phyloP scores from a whole-genome alignment of 2,329 filamentous ascomycete species.

The Arthrobotrys conoides region DNA sequence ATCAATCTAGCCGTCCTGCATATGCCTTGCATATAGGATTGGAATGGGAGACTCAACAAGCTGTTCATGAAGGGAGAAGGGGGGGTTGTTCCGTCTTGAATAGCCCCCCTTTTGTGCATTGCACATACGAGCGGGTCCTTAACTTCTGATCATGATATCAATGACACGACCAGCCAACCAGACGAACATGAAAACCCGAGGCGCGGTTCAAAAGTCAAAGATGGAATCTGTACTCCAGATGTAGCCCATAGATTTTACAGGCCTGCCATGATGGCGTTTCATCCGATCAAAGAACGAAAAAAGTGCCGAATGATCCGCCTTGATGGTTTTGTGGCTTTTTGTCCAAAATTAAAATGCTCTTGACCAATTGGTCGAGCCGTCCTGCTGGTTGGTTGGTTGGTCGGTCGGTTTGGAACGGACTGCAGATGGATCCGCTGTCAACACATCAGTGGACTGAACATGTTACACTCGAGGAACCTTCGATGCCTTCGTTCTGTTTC shows the following conservation, averaged over 20 bases:
- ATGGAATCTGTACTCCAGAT: slow-evolving; percentile 25
- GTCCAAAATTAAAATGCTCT: slow-evolving; percentile 4
- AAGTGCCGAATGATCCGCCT: slow-evolving; percentile 61
- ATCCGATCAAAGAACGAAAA: slow-evolving; percentile 46
- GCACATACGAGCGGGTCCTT: slow-evolving; percentile 4
- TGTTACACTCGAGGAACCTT: slow-evolving; percentile 46
- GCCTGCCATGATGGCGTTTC: slow-evolving; percentile 41
- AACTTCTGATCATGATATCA: too few relatives aligned
- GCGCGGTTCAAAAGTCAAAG: slow-evolving; percentile 29
- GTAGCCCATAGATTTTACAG: slow-evolving; percentile 21
- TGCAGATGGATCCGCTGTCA: slow-evolving; percentile 41
- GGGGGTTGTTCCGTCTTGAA: slow-evolving; percentile 53
- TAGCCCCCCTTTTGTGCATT: slow-evolving; percentile 39
- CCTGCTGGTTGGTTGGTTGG: too few relatives aligned
- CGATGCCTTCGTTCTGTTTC: slow-evolving; percentile 10
- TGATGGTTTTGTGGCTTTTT: slow-evolving; percentile 55
- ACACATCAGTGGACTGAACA: slow-evolving; percentile 29
- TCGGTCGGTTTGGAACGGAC: neutral
- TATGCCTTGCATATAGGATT: slow-evolving; percentile 54
- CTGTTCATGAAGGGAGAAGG: too few relatives aligned
- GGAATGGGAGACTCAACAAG: too few relatives aligned
- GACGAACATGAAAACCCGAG: too few relatives aligned
- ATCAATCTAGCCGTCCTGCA: slow-evolving; percentile 61
- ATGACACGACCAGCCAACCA: too few relatives aligned
- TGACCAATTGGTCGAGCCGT: too few relatives aligned